Evolutionary conservation across 441 rosid species (phyloP), one percentile per base, ranked within the genome.

Genomic region (Bruguiera hainesii): DNA sequence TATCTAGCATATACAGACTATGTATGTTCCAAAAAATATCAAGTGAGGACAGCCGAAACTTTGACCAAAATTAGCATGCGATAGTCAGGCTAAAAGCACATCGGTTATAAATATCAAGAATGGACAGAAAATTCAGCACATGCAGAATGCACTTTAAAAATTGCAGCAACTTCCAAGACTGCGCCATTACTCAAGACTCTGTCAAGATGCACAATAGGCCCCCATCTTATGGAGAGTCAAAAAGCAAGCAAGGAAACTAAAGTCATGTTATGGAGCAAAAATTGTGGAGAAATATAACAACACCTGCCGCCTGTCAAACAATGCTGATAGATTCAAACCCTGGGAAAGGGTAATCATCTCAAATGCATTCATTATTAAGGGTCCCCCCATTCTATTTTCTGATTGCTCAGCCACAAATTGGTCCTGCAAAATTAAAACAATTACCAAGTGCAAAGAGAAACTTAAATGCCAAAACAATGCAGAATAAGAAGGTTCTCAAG

Each of bases 281-380:
- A 63, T 61, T 57, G 39, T 37, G 61, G 5, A 56, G 65, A 33
- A 11, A 61, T 29, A 23, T 48, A 20, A 59, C 48, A 33, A 13
- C 81, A 94, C 97, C 96, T 89, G 97, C 65, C 76, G 84, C 74
- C 96, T 81, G 60, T 94, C 99, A 83, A 94, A 94, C 71, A 94
- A 76, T 64, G 89, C 92, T 37, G 97, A 86, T 65, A 94, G 80
- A 73, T 94, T 94, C 78, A 94, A 81, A 58, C 98, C 99, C 73
- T 94, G 99, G 29, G 98, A 94, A 72, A 94, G 79, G 11, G 96
- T 87, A 58, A 94, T 94, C 93, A 94, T 87, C 85, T 94, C 99
- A 79, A 94, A 94, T 52, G 99, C 99, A 77, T 94, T 94, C 97
- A 94, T 88, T 57, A 86, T 69, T 63, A 87, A 66, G 20, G 99